phyloP scores from a whole-genome alignment of 83 land plant species.

The Picea abies region DNA sequence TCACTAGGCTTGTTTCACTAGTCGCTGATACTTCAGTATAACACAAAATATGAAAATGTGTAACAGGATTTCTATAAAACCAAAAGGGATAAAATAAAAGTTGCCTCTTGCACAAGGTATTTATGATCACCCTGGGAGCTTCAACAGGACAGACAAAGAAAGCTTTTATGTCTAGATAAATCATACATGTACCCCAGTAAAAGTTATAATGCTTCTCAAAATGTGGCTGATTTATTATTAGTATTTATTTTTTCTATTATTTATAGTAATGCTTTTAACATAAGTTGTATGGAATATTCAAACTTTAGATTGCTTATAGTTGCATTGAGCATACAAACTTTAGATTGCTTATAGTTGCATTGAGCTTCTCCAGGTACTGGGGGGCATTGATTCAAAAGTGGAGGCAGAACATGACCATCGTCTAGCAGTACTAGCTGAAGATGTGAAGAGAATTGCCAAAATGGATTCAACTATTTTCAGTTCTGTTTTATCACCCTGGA shows the following conservation, averaged over 20 bases:
- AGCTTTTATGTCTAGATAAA: background rate
- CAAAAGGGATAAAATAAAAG: no score
- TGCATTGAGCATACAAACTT: no score
- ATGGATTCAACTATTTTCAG: constrained; percentile 66
- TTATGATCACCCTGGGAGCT: background rate
- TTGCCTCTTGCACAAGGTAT: background rate
- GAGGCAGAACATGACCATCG: constrained; percentile 65
- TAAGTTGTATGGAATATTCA: background rate
- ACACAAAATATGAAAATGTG: no score
- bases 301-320: background rate
- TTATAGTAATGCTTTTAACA: background rate
- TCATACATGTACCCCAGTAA: background rate
- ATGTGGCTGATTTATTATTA: background rate
- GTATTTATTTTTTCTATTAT: background rate
- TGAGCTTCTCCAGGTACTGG: constrained; percentile 49
- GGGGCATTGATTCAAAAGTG: constrained; percentile 55
- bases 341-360: background rate
- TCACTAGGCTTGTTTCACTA: no score
- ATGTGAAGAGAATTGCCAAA: constrained; percentile 65
- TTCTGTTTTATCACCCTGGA: constrained; percentile 76
- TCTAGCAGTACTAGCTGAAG: constrained; percentile 85
- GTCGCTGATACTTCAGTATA: no score
- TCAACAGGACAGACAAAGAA: background rate
- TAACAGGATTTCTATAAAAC: no score
- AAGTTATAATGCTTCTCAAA: no score